Percentiles rank a stretch among this genome's conserved stretches.
These are phyloP conservation scores for Verticillium klebahnii DNA, from an alignment of 2,329 filamentous ascomycete genomes.

Conservation along the genomic window DNA sequence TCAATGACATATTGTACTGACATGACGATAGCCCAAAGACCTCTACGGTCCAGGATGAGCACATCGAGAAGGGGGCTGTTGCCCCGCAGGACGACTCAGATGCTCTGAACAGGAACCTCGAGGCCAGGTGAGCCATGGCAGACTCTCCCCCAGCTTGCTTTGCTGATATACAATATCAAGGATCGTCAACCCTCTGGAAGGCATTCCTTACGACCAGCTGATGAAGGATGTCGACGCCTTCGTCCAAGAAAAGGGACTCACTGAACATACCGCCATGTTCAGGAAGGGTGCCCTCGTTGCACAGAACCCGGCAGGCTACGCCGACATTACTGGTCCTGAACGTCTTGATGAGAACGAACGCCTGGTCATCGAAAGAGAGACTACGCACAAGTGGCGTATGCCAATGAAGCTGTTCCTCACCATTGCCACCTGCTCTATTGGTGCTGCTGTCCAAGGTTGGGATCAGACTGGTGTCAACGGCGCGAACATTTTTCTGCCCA, in stretches of 20 bases:
- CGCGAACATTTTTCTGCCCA: constrained; percentile 58
- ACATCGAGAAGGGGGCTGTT: constrained; percentile 18
- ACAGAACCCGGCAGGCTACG: constrained; percentile 60
- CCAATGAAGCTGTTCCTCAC: constrained; percentile 61
- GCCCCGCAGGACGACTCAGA: constrained; percentile 22
- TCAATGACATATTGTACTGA: not conserved
- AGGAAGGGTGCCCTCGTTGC: constrained; percentile 70
- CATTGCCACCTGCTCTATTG: constrained; percentile 63
- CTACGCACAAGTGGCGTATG: constrained; percentile 59
- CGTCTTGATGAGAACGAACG: constrained; percentile 57
- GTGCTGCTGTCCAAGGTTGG: constrained; percentile 67
- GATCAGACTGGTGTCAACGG: constrained; percentile 62
- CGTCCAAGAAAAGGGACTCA: constrained; percentile 53
- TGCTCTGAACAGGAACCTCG: constrained; percentile 33
- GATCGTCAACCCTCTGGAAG: constrained; percentile 42
- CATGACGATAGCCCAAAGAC: not conserved
- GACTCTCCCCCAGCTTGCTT: not conserved
- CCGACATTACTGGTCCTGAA: constrained; percentile 51
- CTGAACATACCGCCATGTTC: constrained; percentile 53
- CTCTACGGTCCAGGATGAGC: not conserved
- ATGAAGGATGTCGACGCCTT: constrained; percentile 58
- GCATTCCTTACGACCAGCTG: constrained; percentile 46
- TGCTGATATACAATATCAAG: constrained; percentile 16
- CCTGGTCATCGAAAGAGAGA: constrained; percentile 54
- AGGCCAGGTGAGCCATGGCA: constrained; percentile 32